Conservation (phyloP, 257 asterid genomes). For the Leptodermis oblonga region DNA sequence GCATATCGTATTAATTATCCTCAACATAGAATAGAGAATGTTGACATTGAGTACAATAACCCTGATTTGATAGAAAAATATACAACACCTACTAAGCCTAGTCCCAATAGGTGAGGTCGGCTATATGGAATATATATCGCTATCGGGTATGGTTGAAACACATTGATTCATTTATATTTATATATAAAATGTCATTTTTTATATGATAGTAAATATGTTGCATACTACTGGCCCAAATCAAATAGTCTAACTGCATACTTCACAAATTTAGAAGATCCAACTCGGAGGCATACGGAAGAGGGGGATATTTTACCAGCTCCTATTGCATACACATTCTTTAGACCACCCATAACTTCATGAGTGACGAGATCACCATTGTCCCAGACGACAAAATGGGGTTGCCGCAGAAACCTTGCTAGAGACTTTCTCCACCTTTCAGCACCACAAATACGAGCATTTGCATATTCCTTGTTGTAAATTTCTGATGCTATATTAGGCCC, state of each 20-base stretch:
- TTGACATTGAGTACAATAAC: neutral
- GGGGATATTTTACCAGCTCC: conserved; percentile 68
- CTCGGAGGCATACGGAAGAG: neutral
- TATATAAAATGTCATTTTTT: too few relatives aligned
- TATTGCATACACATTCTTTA: conserved; percentile 85
- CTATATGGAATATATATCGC: too few relatives aligned
- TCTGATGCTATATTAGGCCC: conserved; percentile 95
- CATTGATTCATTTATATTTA: too few relatives aligned
- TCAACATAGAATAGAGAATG: neutral
- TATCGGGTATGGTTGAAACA: too few relatives aligned
- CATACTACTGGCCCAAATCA: neutral
- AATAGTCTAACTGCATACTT: neutral
- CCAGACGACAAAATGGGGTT: conserved; percentile 84
- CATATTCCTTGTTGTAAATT: conserved; percentile 82
- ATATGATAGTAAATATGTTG: neutral
- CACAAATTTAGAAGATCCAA: neutral
- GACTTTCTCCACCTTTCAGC: conserved; percentile 73
- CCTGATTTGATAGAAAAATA: neutral
- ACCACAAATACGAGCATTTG: conserved; percentile 91
- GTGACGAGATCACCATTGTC: conserved; percentile 86
- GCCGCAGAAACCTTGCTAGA: conserved; percentile 74
- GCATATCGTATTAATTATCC: neutral
- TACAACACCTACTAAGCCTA: too few relatives aligned
- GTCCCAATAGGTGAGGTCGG: too few relatives aligned
- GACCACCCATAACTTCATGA: conserved; percentile 94